Evolutionary conservation across 1,284 basidiomycete species (phyloP).

Genomic region (Ustilago hordei): DNA sequence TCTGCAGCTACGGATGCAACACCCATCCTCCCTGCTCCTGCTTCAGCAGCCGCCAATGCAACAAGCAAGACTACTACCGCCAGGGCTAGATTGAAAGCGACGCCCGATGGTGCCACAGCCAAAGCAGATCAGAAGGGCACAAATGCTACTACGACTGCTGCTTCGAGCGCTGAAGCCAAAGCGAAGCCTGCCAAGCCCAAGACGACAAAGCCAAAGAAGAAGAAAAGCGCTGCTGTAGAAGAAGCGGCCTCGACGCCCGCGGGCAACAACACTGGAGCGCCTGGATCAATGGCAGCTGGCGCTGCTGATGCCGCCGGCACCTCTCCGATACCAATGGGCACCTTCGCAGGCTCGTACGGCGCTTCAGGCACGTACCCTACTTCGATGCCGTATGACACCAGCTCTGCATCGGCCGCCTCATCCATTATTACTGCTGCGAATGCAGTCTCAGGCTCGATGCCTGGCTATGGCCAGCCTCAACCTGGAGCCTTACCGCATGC

Average conservation of each 20-base stretch:
- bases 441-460: conserved; percentile 43
- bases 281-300: not conserved
- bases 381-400: conserved; percentile 25
- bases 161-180: conserved; percentile 17
- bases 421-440: conserved; percentile 49
- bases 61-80: conserved; percentile 1
- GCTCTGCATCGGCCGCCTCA: conserved; percentile 38
- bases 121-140: conserved; percentile 16
- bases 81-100: not conserved
- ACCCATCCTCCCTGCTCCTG: conserved; percentile 9
- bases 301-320: not conserved
- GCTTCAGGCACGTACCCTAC: conserved; percentile 7
- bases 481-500: conserved; percentile 24
- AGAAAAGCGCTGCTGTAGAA: conserved; percentile 35
- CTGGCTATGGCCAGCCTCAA: conserved; percentile 24
- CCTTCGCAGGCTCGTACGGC: conserved; percentile 9
- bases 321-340: conserved; percentile 16
- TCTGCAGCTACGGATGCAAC: conserved; percentile 1
- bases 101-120: not conserved
- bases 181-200: conserved; percentile 47
- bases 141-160: conserved; percentile 10
- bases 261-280: not conserved
- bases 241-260: conserved; percentile 5
- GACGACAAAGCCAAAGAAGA: conserved; percentile 42
- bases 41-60: conserved; percentile 5